A percentile compares a stretch with the other conserved stretches of the same genome.
phyloP scores from a whole-genome alignment of 2,329 filamentous ascomycete species.

The Hirsutella minnesotensis region DNA sequence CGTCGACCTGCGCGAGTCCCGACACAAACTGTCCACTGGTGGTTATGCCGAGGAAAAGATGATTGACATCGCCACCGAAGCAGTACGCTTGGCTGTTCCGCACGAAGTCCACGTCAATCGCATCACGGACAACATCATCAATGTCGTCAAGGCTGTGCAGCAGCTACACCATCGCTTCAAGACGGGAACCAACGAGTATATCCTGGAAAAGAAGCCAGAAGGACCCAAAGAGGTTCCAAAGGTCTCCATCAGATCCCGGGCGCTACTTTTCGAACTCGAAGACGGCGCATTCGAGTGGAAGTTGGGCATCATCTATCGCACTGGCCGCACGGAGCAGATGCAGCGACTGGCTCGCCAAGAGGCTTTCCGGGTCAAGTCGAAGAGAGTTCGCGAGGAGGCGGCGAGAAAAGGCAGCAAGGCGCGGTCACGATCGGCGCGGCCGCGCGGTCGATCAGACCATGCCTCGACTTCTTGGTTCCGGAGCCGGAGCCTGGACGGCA shows the following conservation, averaged over 20 bases:
- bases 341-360: slow-evolving; percentile 84
- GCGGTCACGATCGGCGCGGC: slow-evolving; percentile 41
- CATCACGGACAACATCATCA: slow-evolving; percentile 88
- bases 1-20: slow-evolving; percentile 67
- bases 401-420: slow-evolving; percentile 40
- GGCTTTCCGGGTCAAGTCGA: slow-evolving; percentile 77
- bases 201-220: slow-evolving; percentile 75
- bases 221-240: slow-evolving; percentile 78
- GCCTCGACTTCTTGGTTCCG: slow-evolving; percentile 26
- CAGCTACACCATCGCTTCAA: slow-evolving; percentile 91
- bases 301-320: slow-evolving; percentile 82
- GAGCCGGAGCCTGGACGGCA: slow-evolving; percentile 44
- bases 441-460: slow-evolving; percentile 20
- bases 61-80: slow-evolving; percentile 74
- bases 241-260: slow-evolving; percentile 69
- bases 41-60: slow-evolving; percentile 61
- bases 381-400: slow-evolving; percentile 67
- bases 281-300: slow-evolving; percentile 98
- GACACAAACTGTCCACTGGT: slow-evolving; percentile 50
- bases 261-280: slow-evolving; percentile 82
- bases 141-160: slow-evolving; percentile 73
- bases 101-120: slow-evolving; percentile 83
- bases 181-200: slow-evolving; percentile 78
- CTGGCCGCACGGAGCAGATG: slow-evolving; percentile 78
- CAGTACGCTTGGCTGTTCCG: slow-evolving; percentile 76